Evolutionary conservation across 2,329 filamentous ascomycete genomes (phyloP).

Genomic region (Nothopassalora personata): DNA sequence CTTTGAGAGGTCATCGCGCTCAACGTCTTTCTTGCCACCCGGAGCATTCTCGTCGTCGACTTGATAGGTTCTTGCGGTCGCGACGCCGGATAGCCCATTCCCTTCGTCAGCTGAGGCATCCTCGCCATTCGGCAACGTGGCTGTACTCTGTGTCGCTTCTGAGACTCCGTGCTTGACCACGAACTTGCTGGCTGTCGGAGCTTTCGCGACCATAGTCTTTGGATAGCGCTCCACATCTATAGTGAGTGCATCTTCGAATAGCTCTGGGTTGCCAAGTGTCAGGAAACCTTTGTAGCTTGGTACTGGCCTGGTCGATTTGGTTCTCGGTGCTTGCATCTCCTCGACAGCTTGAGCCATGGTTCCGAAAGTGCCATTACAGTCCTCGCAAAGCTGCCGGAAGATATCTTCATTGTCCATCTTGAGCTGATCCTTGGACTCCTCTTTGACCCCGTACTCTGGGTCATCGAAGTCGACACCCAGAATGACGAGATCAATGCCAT

Average conservation of each 20-base stretch:
- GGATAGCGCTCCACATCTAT: constrained; percentile 91
- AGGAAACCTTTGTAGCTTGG: constrained; percentile 74
- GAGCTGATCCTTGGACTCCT: constrained; percentile 69
- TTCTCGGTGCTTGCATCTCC: constrained; percentile 68
- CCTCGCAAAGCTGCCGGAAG: constrained; percentile 59
- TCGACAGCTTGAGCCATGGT: constrained; percentile 81
- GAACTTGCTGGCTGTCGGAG: constrained; percentile 73
- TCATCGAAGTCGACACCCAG: constrained; percentile 94
- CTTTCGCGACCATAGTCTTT: constrained; percentile 69
- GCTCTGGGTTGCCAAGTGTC: constrained; percentile 70
- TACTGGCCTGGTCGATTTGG: constrained; percentile 71
- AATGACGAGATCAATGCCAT: constrained; percentile 71
- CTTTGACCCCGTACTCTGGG: constrained; percentile 80
- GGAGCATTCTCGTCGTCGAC: constrained; percentile 68
- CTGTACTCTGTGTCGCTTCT: constrained; percentile 52
- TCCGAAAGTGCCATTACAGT: constrained; percentile 69
- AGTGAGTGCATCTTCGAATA: constrained; percentile 66
- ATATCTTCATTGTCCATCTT: constrained; percentile 73
- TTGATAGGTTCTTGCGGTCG: constrained; percentile 71
- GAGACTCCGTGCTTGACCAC: constrained; percentile 50
- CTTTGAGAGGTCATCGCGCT: constrained; percentile 78
- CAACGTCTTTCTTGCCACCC: constrained; percentile 75
- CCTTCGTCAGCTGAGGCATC: constrained; percentile 23
- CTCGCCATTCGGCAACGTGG: constrained; percentile 40
- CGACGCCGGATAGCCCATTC: constrained; percentile 61